Evolutionary conservation across 306 rosid genomes (phyloP).

Genomic region (Echinosophora koreensis): DNA sequence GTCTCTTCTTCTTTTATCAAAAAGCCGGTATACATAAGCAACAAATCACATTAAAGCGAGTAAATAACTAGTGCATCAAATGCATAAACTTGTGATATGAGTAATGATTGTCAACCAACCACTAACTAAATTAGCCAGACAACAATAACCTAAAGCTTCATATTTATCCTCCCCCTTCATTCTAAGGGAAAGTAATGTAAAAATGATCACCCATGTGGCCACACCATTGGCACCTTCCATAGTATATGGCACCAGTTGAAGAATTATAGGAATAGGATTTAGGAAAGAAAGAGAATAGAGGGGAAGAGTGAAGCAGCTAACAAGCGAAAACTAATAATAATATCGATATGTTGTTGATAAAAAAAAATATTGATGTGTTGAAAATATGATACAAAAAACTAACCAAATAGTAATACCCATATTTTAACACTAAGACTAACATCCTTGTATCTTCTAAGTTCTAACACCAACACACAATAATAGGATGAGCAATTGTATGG

Average conservation of each 20-base stretch:
- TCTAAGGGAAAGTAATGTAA: constrained; percentile 18
- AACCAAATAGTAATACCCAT: neutral
- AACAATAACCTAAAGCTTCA: constrained; percentile 15
- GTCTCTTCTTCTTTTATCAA: constrained; percentile 10
- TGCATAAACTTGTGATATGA: constrained; percentile 23
- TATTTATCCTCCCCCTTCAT: neutral
- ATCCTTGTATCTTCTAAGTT: neutral
- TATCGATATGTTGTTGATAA: too few species aligned
- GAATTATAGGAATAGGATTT: too few species aligned
- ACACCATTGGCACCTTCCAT: constrained; percentile 28
- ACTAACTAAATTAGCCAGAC: constrained; percentile 23
- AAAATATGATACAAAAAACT: neutral
- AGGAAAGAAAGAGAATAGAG: too few species aligned
- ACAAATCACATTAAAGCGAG: constrained; percentile 29
- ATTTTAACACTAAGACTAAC: neutral
- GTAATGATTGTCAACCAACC: constrained; percentile 16
- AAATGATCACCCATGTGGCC: neutral
- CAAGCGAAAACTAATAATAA: too few species aligned
- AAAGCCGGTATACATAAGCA: constrained; percentile 10
- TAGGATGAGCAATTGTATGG: constrained; percentile 39
- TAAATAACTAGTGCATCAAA: too few species aligned
- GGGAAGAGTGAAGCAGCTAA: too few species aligned
- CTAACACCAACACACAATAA: constrained; percentile 34
- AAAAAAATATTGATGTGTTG: neutral
- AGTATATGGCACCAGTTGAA: constrained; percentile 1